Conservation (phyloP, 495 filamentous ascomycete species). For the Astrothelium macrocarpum region DNA sequence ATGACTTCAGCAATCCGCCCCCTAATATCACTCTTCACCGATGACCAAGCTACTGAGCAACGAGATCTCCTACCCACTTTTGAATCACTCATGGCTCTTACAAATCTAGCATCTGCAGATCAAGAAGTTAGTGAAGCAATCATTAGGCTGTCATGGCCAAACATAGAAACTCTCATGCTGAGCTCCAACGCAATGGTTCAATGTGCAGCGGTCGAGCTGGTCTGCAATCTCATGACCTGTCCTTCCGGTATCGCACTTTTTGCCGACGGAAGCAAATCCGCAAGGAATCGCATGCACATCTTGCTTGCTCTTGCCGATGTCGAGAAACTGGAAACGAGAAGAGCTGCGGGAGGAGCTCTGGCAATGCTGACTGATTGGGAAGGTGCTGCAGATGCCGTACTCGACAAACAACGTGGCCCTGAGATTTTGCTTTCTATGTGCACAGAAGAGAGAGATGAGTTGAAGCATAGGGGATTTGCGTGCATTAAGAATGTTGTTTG, state of each 20-base stretch:
- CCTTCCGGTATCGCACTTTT: constrained; percentile 67
- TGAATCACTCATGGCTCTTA: constrained; percentile 81
- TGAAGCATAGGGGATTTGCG: constrained; percentile 70
- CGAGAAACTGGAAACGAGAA: constrained; percentile 67
- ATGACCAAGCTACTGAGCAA: constrained; percentile 36
- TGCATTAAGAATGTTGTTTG: constrained; percentile 56
- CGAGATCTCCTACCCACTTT: constrained; percentile 82
- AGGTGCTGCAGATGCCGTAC: constrained; percentile 54
- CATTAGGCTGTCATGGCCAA: constrained; percentile 59
- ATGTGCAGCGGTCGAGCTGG: constrained; percentile 74
- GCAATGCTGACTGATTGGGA: constrained; percentile 76
- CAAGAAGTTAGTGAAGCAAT: constrained; percentile 45
- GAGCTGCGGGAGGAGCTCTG: constrained; percentile 78
- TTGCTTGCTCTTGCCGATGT: constrained; percentile 79
- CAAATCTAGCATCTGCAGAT: constrained; percentile 79
- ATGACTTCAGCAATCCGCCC: constrained; percentile 69
- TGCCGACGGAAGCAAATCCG: constrained; percentile 56
- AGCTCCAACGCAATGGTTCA: constrained; percentile 65
- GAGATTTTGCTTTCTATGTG: constrained; percentile 64
- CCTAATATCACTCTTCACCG: constrained; percentile 60
- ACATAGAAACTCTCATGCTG: constrained; percentile 73
- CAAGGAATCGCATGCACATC: constrained; percentile 65
- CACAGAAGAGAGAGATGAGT: constrained; percentile 60
- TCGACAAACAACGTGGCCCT: constrained; percentile 59
- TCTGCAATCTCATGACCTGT: constrained; percentile 83